Percentiles rank a stretch among this genome's conserved stretches.
Conservation (phyloP, 2,329 filamentous ascomycete genomes). For the Lachnellula occidentalis region DNA sequence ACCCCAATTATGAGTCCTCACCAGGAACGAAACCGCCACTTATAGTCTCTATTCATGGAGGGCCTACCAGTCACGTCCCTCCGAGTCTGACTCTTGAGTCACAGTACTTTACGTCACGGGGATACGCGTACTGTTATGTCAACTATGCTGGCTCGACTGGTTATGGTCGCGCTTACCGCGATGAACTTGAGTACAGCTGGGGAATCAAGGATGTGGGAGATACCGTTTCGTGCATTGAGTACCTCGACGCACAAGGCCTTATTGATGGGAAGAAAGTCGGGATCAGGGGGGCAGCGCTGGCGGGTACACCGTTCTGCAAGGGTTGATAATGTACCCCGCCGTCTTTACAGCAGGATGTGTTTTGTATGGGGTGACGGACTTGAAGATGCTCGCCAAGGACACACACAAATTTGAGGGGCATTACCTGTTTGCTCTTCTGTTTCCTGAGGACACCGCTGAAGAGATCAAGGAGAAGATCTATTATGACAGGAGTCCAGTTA, state of each 20-base stretch:
- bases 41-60: constrained; percentile 47
- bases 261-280: constrained; percentile 35
- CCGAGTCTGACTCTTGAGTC: constrained; percentile 40
- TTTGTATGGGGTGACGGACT: constrained; percentile 46
- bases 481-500: constrained; percentile 43
- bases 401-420: constrained; percentile 54
- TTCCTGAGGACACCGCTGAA: constrained; percentile 31
- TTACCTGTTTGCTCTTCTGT: constrained; percentile 43
- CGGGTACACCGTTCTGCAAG: constrained; percentile 48
- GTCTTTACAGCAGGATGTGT: constrained; percentile 46
- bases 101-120: constrained; percentile 50
- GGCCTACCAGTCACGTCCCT: constrained; percentile 41
- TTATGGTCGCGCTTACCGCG: constrained; percentile 45
- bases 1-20: constrained; percentile 38
- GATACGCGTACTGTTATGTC: constrained; percentile 45
- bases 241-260: constrained; percentile 35
- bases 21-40: constrained; percentile 40
- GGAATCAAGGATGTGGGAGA: constrained; percentile 47
- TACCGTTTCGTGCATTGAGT: constrained; percentile 40
- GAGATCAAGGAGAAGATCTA: constrained; percentile 39
- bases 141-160: constrained; percentile 50
- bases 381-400: constrained; percentile 39
- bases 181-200: constrained; percentile 44
- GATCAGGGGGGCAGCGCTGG: constrained; percentile 48
- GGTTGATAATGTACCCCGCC: constrained; percentile 40